phyloP scores from a whole-genome alignment of 805 yeast species.

The Lipomyces sp. region DNA sequence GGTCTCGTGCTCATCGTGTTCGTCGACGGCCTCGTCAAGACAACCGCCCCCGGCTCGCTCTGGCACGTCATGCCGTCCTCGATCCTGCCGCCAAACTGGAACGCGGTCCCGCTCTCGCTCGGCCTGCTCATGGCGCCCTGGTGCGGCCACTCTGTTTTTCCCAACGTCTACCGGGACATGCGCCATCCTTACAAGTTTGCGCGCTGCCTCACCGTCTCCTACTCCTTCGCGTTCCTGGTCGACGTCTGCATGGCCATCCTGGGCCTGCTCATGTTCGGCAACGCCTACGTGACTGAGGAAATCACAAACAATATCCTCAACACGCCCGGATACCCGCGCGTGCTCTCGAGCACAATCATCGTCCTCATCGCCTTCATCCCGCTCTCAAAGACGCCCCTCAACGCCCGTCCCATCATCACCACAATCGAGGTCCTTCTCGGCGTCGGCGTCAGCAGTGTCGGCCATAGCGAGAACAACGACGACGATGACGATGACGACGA shows the following conservation, averaged over 20 bases:
- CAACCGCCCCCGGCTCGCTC: slow-evolving; percentile 74
- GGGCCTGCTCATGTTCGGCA: slow-evolving; percentile 84
- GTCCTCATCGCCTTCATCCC: slow-evolving; percentile 80
- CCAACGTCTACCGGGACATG: slow-evolving; percentile 76
- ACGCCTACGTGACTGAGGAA: slow-evolving; percentile 40
- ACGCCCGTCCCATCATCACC: slow-evolving; percentile 79
- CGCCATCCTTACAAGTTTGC: slow-evolving; percentile 66
- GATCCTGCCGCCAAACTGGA: slow-evolving; percentile 66
- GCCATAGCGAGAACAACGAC: slow-evolving; percentile 24
- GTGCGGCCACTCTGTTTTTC: slow-evolving; percentile 85
- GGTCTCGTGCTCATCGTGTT: slow-evolving; percentile 64
- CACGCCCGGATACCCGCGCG: slow-evolving; percentile 69
- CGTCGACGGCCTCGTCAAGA: slow-evolving; percentile 66
- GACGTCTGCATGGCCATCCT: slow-evolving; percentile 66
- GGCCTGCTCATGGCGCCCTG: slow-evolving; percentile 61
- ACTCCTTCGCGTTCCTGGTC: slow-evolving; percentile 60
- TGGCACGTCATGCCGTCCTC: slow-evolving; percentile 66
- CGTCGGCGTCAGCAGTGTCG: background rate
- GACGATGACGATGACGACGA: background rate
- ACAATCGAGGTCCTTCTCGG: slow-evolving; percentile 63
- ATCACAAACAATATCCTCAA: slow-evolving; percentile 73
- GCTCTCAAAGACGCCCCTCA: slow-evolving; percentile 79
- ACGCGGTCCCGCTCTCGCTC: slow-evolving; percentile 51
- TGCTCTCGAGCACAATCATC: slow-evolving; percentile 58
- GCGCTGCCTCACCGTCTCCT: slow-evolving; percentile 60